These are phyloP conservation scores for Colletotrichum godetiae DNA, from an alignment of 2,329 filamentous ascomycete genomes.

Conservation along the genomic window DNA sequence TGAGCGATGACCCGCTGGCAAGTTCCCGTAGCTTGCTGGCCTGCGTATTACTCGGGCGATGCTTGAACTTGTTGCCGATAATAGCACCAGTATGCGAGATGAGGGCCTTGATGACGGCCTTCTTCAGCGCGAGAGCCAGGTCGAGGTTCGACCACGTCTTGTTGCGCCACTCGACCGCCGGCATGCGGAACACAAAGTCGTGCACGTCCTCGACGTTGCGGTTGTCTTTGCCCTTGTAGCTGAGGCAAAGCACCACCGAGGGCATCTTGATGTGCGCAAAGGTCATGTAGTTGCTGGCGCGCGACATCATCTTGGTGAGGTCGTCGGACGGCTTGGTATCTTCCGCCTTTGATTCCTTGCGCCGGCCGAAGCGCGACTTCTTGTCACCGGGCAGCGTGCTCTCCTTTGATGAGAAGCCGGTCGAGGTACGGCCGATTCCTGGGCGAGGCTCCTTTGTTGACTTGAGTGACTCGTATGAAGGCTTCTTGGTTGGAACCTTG, in stretches of 20 bases:
- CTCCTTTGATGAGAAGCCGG: constrained; percentile 56
- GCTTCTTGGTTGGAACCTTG: constrained; percentile 61
- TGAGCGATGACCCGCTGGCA: constrained; percentile 80
- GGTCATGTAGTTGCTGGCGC: constrained; percentile 97
- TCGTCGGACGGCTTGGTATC: constrained; percentile 83
- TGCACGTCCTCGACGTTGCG: constrained; percentile 97
- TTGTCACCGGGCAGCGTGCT: constrained; percentile 55
- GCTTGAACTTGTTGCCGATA: constrained; percentile 96
- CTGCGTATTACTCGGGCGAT: constrained; percentile 84
- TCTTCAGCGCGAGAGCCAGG: constrained; percentile 90
- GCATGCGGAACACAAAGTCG: constrained; percentile 96
- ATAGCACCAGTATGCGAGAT: constrained; percentile 97
- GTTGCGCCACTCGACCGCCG: constrained; percentile 94
- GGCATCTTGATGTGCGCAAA: constrained; percentile 95
- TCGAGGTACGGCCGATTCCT: constrained; percentile 58
- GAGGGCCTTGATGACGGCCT: constrained; percentile 91
- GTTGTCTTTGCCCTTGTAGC: constrained; percentile 95
- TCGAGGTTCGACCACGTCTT: constrained; percentile 99
- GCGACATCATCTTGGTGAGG: constrained; percentile 93
- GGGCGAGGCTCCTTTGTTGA: constrained; percentile 52
- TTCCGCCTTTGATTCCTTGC: constrained; percentile 59
- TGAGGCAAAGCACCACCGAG: constrained; percentile 93
- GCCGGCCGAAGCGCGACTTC: constrained; percentile 66
- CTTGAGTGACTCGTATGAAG: constrained; percentile 67
- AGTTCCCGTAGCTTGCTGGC: constrained; percentile 84